A percentile compares a stretch with the other conserved stretches of the same genome.
These are phyloP conservation scores for Fusarium luffae DNA, from an alignment of 2,329 filamentous ascomycete species.

Conservation along the genomic window DNA sequence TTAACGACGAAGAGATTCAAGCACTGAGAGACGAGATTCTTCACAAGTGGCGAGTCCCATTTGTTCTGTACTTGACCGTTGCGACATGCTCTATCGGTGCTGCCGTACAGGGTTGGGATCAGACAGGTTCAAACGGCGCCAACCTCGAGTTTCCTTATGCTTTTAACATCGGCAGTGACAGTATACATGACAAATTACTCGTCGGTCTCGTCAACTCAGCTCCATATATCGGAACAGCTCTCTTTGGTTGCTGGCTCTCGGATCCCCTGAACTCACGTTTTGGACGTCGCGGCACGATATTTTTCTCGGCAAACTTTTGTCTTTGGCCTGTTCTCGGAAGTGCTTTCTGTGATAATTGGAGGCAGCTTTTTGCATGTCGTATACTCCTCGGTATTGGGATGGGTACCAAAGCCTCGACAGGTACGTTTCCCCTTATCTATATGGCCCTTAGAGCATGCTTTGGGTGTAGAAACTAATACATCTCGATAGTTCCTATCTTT, in stretches of 20 bases:
- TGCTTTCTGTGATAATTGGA: slow-evolving; percentile 77
- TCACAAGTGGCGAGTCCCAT: slow-evolving; percentile 75
- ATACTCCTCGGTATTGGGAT: slow-evolving; percentile 82
- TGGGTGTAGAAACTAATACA: slow-evolving; percentile 43
- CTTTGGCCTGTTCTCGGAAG: slow-evolving; percentile 76
- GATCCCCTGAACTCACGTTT: slow-evolving; percentile 66
- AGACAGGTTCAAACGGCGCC: slow-evolving; percentile 72
- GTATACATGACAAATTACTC: slow-evolving; percentile 58
- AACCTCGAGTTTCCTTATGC: slow-evolving; percentile 69
- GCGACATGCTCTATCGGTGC: slow-evolving; percentile 75
- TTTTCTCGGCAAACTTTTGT: slow-evolving; percentile 78
- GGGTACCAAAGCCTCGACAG: slow-evolving; percentile 75
- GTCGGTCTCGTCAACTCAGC: slow-evolving; percentile 75
- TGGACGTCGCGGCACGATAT: slow-evolving; percentile 68
- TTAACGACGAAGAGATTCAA: slow-evolving; percentile 69
- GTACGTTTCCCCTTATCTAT: slow-evolving; percentile 44
- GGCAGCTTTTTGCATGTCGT: slow-evolving; percentile 75
- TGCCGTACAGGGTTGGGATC: slow-evolving; percentile 77
- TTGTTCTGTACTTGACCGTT: slow-evolving; percentile 73
- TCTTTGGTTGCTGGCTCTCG: slow-evolving; percentile 72
- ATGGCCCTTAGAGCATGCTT: neutral
- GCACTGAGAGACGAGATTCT: slow-evolving; percentile 70
- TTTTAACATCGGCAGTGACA: slow-evolving; percentile 57
- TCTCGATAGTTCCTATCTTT: slow-evolving; percentile 74
- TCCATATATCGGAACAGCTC: slow-evolving; percentile 61